These are phyloP conservation scores for Colletotrichum cereale DNA, from an alignment of 2,329 filamentous ascomycete genomes.

Conservation along the genomic window DNA sequence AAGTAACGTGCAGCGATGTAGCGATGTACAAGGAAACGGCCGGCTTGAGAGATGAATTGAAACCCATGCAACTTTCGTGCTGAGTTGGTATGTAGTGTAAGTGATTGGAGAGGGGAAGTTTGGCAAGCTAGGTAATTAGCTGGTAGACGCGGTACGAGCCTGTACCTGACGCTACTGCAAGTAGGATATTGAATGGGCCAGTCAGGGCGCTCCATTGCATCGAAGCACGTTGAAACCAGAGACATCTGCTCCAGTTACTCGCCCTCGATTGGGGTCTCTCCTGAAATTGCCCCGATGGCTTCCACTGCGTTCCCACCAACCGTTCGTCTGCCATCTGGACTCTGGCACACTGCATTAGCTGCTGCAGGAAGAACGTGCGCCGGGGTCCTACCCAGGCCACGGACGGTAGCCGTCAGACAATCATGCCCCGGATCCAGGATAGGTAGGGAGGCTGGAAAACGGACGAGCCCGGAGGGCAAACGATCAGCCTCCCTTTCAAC, in stretches of 20 bases:
- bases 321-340: constrained; percentile 21
- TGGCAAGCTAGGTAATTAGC: not conserved
- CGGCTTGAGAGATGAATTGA: constrained; percentile 7
- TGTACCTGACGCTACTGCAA: constrained; percentile 36
- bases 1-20: no score
- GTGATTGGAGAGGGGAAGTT: not conserved
- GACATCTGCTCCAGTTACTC: constrained; percentile 11
- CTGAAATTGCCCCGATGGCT: constrained; percentile 11
- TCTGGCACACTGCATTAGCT: constrained; percentile 23
- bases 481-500: constrained; percentile 7
- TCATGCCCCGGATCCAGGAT: constrained; percentile 19
- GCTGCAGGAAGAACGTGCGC: constrained; percentile 32
- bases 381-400: constrained; percentile 20
- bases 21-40: no score
- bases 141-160: not conserved
- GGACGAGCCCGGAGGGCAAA: constrained; percentile 2
- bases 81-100: not conserved
- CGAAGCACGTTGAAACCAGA: constrained; percentile 16
- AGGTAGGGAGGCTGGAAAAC: constrained; percentile 23
- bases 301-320: constrained; percentile 17
- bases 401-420: constrained; percentile 25
- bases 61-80: not conserved
- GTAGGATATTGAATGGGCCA: constrained; percentile 17
- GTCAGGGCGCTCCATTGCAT: constrained; percentile 20
- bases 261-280: not conserved